Conservation (phyloP, 179 eudicot species). For the Beta lomatogona region DNA sequence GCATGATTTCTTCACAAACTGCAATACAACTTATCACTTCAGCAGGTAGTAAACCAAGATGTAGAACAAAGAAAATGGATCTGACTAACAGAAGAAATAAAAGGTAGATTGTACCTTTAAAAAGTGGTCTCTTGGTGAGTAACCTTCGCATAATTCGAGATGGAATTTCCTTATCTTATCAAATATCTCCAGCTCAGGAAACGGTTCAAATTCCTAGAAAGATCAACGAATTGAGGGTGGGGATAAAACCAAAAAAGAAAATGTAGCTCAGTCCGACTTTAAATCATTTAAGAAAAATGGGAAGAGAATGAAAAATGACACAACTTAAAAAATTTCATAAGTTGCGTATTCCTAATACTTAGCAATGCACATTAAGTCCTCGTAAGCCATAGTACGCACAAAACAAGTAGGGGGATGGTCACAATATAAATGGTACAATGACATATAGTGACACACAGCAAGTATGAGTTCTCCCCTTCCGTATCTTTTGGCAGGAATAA, state of each 20-base stretch:
- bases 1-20: constrained; percentile 79
- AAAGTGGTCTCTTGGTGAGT: constrained; percentile 78
- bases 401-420: neutral
- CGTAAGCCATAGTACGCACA: neutral
- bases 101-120: constrained; percentile 51
- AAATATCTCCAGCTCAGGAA: constrained; percentile 67
- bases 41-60: constrained; percentile 14
- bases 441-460: neutral
- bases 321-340: neutral
- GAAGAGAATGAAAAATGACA: neutral
- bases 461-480: neutral
- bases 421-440: neutral
- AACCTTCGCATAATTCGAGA: constrained; percentile 56
- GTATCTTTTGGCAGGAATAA: neutral
- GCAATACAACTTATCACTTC: constrained; percentile 33
- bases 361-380: neutral
- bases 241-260: neutral
- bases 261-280: neutral
- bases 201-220: constrained; percentile 81
- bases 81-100: neutral
- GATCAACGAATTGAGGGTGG: neutral
- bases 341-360: neutral
- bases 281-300: neutral
- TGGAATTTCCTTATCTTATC: constrained; percentile 68
- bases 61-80: neutral